Evolutionary conservation across 768 basidiomycete species (phyloP).

Genomic region (Russula olivacea): DNA sequence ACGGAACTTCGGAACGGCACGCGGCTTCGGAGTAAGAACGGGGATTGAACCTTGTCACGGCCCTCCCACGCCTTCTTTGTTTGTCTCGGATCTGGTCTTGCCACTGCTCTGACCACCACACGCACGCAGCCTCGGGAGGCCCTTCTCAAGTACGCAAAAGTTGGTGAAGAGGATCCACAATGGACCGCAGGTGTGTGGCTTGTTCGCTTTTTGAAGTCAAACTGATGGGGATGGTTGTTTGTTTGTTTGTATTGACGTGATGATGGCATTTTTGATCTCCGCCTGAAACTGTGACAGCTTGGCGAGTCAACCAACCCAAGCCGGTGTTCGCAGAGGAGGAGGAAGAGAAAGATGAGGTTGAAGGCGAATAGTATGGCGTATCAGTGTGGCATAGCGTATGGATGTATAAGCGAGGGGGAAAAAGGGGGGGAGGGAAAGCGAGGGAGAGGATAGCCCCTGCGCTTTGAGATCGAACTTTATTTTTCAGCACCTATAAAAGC

Average conservation of each 20-base stretch:
- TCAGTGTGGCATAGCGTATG: conserved; percentile 25
- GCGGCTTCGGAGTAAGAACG: conserved; percentile 15
- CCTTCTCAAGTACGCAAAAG: conserved; percentile 83
- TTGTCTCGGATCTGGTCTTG: conserved; percentile 9
- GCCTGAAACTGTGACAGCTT: conserved; percentile 55
- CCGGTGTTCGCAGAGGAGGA: conserved; percentile 70
- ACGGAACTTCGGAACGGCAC: conserved; percentile 6
- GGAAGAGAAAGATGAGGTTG: conserved; percentile 48
- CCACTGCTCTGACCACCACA: conserved; percentile 17
- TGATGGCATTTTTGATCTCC: conserved; percentile 30
- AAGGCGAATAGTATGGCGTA: conserved; percentile 26
- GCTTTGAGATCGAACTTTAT: conserved; percentile 81
- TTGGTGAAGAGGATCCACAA: conserved; percentile 69
- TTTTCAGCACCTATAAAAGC: conserved; percentile 77
- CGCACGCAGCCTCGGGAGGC: conserved; percentile 85
- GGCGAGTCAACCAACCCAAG: conserved; percentile 80
- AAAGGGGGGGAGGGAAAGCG: conserved; percentile 22
- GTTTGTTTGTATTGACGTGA: conserved; percentile 42
- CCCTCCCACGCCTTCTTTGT: conserved; percentile 17
- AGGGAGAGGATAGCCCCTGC: conserved; percentile 57
- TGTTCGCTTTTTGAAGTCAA: conserved; percentile 4
- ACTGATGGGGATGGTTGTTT: conserved; percentile 30
- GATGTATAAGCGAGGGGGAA: conserved; percentile 17
- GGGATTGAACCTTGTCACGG: conserved; percentile 17
- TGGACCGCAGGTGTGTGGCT: conserved; percentile 73